Percentiles rank a stretch among this genome's conserved stretches.
phyloP scores from a whole-genome alignment of 2,329 filamentous ascomycete genomes.

The Sarocladium strictum region DNA sequence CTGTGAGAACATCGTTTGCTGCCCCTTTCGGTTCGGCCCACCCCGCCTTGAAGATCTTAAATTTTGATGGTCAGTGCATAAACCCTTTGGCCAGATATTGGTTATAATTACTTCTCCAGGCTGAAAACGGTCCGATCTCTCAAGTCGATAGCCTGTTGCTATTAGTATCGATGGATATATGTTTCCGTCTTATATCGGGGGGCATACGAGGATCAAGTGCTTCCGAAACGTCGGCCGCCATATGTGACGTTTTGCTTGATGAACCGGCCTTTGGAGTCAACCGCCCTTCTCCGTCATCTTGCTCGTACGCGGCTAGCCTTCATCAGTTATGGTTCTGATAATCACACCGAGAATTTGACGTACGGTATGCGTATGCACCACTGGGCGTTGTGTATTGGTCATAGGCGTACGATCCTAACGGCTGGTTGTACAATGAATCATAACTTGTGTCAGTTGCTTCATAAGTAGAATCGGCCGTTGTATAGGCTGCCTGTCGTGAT shows the following conservation, averaged over 20 bases:
- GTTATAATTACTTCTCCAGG: constrained; percentile 32
- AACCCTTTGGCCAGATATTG: neutral
- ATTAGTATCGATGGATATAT: neutral
- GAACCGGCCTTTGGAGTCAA: neutral
- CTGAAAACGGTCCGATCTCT: constrained; percentile 31
- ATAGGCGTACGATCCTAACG: neutral
- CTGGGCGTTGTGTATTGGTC: neutral
- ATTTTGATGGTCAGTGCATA: neutral
- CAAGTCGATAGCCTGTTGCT: constrained; percentile 33
- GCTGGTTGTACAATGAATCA: too few relatives aligned
- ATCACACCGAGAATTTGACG: neutral
- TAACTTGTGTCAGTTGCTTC: too few relatives aligned
- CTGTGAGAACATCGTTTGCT: constrained; percentile 22
- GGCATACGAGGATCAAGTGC: constrained; percentile 32
- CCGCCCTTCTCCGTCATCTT: constrained; percentile 9
- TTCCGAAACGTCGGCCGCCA: constrained; percentile 12
- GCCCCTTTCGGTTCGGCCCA: constrained; percentile 47
- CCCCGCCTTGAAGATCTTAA: constrained; percentile 48
- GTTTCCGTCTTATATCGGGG: neutral
- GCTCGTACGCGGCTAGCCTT: constrained; percentile 6
- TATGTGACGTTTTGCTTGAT: constrained; percentile 4
- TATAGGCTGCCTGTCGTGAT: too few relatives aligned
- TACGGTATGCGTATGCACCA: neutral
- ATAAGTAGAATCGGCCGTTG: too few relatives aligned
- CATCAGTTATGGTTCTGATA: neutral